Percentiles rank a stretch among this genome's conserved stretches.
phyloP scores from a whole-genome alignment of 805 yeast genomes.

The Candida maesae region DNA sequence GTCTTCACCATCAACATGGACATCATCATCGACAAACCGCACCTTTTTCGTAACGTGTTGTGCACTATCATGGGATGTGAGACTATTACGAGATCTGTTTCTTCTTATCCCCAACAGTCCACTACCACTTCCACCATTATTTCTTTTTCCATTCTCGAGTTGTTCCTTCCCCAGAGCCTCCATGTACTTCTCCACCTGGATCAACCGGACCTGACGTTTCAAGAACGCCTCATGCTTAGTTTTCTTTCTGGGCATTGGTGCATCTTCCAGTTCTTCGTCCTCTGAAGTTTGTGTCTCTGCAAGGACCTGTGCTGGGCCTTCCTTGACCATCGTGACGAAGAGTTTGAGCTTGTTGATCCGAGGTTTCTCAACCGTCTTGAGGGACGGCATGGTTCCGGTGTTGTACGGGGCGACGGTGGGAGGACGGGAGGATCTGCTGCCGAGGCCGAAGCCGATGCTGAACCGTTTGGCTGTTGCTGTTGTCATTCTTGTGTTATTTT shows the following conservation, averaged over 20 bases:
- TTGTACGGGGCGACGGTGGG: too few relatives aligned
- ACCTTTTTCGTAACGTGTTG: slow-evolving; percentile 10
- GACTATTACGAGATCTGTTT: slow-evolving; percentile 3
- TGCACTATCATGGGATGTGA: too few relatives aligned
- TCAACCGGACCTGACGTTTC: slow-evolving; percentile 19
- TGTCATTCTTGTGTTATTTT: too few relatives aligned
- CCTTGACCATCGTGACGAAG: slow-evolving; percentile 59
- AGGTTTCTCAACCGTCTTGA: slow-evolving; percentile 1
- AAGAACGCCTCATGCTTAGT: slow-evolving; percentile 15
- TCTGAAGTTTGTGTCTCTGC: not conserved
- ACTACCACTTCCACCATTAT: not conserved
- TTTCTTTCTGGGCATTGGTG: slow-evolving; percentile 21
- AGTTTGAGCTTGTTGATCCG: slow-evolving; percentile 55
- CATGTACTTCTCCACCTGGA: slow-evolving; percentile 15
- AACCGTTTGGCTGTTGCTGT: too few relatives aligned
- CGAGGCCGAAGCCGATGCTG: too few relatives aligned
- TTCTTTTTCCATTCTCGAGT: not conserved
- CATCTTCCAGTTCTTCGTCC: slow-evolving; percentile 8
- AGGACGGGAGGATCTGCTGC: too few relatives aligned
- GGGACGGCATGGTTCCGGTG: too few relatives aligned
- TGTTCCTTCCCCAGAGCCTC: slow-evolving; percentile 6
- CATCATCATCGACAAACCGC: slow-evolving; percentile 1
- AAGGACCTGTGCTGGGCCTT: slow-evolving; percentile 12
- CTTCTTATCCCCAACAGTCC: slow-evolving; percentile 7
- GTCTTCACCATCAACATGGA: too few relatives aligned